Percentiles rank a stretch among this genome's conserved stretches.
phyloP scores from a whole-genome alignment of 1,284 basidiomycete genomes.

The Malassezia arunalokei region DNA sequence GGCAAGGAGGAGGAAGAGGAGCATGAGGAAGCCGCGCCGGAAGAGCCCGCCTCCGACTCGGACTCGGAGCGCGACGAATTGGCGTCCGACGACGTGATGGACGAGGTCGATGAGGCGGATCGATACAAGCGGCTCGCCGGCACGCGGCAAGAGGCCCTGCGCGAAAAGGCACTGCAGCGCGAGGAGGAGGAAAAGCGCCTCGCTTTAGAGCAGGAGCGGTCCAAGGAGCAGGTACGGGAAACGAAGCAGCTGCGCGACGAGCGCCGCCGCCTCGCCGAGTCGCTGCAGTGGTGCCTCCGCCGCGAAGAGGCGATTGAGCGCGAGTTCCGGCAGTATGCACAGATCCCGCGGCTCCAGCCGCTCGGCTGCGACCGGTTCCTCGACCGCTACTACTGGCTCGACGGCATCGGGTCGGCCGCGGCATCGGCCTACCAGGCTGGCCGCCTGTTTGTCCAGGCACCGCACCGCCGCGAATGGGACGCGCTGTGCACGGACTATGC shows the following conservation, averaged over 20 bases:
- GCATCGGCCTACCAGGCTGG: conserved; percentile 69
- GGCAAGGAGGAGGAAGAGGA: conserved; percentile 2
- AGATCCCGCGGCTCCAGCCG: conserved; percentile 70
- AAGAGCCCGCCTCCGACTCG: conserved; percentile 1
- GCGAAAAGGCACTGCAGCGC: conserved; percentile 35
- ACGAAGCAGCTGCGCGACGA: conserved; percentile 30
- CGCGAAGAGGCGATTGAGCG: conserved; percentile 76
- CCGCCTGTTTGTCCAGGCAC: conserved; percentile 77
- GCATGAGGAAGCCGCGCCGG: not conserved
- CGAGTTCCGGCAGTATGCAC: conserved; percentile 76
- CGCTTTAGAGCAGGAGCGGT: conserved; percentile 19
- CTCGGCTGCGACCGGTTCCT: conserved; percentile 83
- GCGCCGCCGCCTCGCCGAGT: conserved; percentile 52
- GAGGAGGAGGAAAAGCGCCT: conserved; percentile 25
- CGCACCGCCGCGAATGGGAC: conserved; percentile 54
- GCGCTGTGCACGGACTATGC: conserved; percentile 49
- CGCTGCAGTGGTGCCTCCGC: conserved; percentile 64
- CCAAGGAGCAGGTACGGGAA: conserved; percentile 27
- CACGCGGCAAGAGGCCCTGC: conserved; percentile 35
- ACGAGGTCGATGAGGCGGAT: conserved; percentile 12
- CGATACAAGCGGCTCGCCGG: conserved; percentile 20
- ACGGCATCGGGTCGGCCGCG: conserved; percentile 70
- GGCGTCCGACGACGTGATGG: conserved; percentile 27
- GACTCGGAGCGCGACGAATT: conserved; percentile 27
- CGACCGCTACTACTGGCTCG: conserved; percentile 96